A percentile compares a stretch with the other conserved stretches of the same genome.
Conservation (phyloP, 108 stramenopile species). For the Aurantiochytrium sp. region DNA sequence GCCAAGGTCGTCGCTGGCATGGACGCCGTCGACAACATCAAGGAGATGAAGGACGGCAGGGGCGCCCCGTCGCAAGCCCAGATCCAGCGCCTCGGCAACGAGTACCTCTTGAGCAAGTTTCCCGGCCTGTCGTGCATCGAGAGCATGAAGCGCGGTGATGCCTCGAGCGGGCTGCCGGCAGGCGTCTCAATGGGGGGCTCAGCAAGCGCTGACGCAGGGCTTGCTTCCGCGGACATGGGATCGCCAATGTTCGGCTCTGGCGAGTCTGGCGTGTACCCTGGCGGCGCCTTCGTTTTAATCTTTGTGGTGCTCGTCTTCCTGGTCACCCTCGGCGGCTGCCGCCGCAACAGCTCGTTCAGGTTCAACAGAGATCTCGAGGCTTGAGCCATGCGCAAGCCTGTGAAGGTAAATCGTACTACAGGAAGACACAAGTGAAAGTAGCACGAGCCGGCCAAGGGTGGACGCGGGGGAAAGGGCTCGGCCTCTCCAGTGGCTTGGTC, state of each 20-base stretch:
- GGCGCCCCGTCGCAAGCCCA: background rate
- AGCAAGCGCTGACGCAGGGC: too few relatives aligned
- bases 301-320: background rate
- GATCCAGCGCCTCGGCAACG: background rate
- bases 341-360: background rate
- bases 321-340: background rate
- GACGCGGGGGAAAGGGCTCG: too few relatives aligned
- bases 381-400: background rate
- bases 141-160: background rate
- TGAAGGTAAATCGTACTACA: too few relatives aligned
- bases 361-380: background rate
- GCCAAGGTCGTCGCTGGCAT: constrained; percentile 38
- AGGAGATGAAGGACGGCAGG: background rate
- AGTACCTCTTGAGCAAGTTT: background rate
- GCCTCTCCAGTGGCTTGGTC: too few relatives aligned
- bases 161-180: too few relatives aligned
- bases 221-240: too few relatives aligned
- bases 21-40: constrained; percentile 42
- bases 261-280: too few relatives aligned
- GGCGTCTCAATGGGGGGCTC: too few relatives aligned
- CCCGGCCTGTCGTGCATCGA: background rate
- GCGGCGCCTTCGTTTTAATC: background rate
- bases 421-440: background rate
- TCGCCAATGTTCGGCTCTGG: background rate
- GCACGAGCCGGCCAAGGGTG: background rate